A percentile compares a stretch with the other conserved stretches of the same genome.
These are phyloP conservation scores for Yamagishiella unicocca DNA, from an alignment of 139 green algal genomes.

Conservation along the genomic window DNA sequence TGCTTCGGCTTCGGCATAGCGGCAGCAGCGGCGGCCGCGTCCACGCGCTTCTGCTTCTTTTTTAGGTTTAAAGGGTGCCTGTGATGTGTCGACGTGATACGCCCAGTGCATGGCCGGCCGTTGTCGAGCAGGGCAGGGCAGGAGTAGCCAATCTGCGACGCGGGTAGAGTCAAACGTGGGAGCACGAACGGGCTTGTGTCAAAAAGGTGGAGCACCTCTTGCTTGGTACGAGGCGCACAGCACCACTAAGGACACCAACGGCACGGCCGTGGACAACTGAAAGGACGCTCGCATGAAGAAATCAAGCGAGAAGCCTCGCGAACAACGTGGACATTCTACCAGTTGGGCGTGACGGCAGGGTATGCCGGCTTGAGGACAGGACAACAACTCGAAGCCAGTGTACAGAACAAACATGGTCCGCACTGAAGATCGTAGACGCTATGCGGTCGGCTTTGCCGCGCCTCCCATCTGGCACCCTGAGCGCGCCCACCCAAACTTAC, in stretches of 20 bases:
- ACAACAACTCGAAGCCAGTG: neutral
- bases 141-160: conserved; percentile 12
- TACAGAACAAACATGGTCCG: too few species aligned
- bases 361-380: neutral
- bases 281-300: neutral
- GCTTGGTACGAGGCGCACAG: too few species aligned
- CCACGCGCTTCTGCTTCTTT: conserved; percentile 39
- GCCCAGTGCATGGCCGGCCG: neutral
- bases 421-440: neutral
- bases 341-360: neutral
- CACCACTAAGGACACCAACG: too few species aligned
- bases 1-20: conserved; percentile 1
- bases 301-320: neutral
- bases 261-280: neutral
- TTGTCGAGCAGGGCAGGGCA: conserved; percentile 13
- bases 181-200: neutral
- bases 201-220: too few species aligned
- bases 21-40: conserved; percentile 1
- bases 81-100: neutral
- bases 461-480: neutral
- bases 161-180: neutral
- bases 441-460: neutral
- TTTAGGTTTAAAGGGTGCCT: neutral
- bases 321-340: neutral
- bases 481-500: neutral